Base-by-base conservation (phyloP, 805 yeast genomes). In the Pichia heedii region DNA sequence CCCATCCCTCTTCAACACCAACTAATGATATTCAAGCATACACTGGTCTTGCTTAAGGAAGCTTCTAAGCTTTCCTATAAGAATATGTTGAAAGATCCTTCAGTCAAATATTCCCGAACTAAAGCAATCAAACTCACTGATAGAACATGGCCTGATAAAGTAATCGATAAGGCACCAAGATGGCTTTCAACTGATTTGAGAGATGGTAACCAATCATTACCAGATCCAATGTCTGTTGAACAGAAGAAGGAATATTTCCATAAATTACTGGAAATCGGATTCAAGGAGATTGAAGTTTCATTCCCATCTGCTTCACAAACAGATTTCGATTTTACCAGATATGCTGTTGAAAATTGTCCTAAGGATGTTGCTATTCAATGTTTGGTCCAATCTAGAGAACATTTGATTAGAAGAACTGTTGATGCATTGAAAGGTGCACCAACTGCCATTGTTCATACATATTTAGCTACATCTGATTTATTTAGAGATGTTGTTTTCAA, bases 221-320 rank as follows among this genome's bases (percentile, higher is more conserved):
- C 90, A 22, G 90, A 82, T 64, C 90, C 90, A 24, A 82, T 82
- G 90, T 71, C 82, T 10, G 75, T 82, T 15, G 78, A 71, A 41
- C 84, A 82, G 61, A 82, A 82, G 65, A 80, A 81, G 56, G 80
- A 76, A 55, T 81, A 81, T 59, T 82, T 81, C 69, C 79, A 79
- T 54, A 82, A 82, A 62, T 68, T 82, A 52, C 54, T 81, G 9
- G 85, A 81, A 45, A 68, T 82, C 45, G 90, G 90, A 2, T 81
- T 82, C 67, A 82, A 82, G 58, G 90, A 82, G 65, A 82, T 82
- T 54, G 90, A 82, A 62, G 90, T 82, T 38, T 69, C 86, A 3
- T 82, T 82, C 66, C 90, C 90, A 10, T 79, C 86, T 24, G 89
- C 89, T 3, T 81, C 88, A 4, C 89, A 82, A 58, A 80, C 86